Percentiles rank a stretch among this genome's conserved stretches.
Evolutionary conservation across 148 eudicot genomes (phyloP).

Genomic region (Dianthus caryophyllus): DNA sequence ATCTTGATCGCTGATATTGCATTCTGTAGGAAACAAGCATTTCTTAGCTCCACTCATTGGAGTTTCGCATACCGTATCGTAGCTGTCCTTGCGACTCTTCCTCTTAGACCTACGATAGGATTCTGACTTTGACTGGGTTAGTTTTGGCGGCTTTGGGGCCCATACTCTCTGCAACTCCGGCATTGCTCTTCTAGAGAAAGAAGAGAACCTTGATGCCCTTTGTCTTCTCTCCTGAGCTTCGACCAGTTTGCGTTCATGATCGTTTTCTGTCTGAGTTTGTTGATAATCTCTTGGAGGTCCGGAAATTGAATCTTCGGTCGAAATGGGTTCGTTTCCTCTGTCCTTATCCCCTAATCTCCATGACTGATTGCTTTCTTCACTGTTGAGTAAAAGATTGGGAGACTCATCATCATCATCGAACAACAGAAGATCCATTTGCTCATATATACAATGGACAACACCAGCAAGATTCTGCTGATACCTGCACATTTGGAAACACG

Average conservation of each 20-base stretch:
- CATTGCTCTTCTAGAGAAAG: conserved; percentile 54
- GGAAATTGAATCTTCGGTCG: conserved; percentile 58
- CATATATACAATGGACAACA: conserved; percentile 52
- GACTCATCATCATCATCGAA: conserved; percentile 71
- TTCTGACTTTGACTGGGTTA: conserved; percentile 37
- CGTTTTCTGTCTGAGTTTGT: conserved; percentile 25
- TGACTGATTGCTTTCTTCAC: conserved; percentile 92
- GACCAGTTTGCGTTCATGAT: conserved; percentile 42
- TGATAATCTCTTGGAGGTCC: conserved; percentile 28
- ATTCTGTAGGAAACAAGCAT: conserved; percentile 28
- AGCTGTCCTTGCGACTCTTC: conserved; percentile 40
- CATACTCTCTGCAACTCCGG: conserved; percentile 89
- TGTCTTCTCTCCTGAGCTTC: conserved; percentile 76
- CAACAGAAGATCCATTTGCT: conserved; percentile 70
- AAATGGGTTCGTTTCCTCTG: conserved; percentile 37
- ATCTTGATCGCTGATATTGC: conserved; percentile 22
- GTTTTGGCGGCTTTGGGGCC: conserved; percentile 80
- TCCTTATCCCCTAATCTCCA: conserved; percentile 47
- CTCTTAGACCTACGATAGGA: conserved; percentile 41
- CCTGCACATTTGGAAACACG: conserved; percentile 40
- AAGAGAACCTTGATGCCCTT: conserved; percentile 56
- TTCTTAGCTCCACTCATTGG: conserved; percentile 49
- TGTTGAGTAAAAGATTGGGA: conserved; percentile 54
- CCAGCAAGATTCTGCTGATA: conserved; percentile 52
- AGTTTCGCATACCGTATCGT: conserved; percentile 71